Evolutionary conservation across 2,329 filamentous ascomycete species (phyloP).

Genomic region (Aureobasidium uvarum): DNA sequence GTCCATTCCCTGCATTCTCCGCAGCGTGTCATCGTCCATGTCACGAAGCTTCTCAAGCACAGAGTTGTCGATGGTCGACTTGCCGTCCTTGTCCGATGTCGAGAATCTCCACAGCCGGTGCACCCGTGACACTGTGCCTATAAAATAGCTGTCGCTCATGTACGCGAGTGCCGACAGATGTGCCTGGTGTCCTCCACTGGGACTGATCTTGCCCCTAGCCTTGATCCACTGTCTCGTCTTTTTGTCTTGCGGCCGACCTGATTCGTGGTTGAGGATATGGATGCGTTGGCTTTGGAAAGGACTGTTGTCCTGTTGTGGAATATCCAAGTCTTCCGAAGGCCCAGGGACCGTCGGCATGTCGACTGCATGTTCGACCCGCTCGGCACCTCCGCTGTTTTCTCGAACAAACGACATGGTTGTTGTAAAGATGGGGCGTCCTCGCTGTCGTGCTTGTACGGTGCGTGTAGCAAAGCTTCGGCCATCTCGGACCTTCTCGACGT

Average conservation of each 20-base stretch:
- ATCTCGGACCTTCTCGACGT: constrained; percentile 90
- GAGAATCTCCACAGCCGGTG: constrained; percentile 65
- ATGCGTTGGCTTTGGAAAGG: constrained; percentile 61
- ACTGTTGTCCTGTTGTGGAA: constrained; percentile 38
- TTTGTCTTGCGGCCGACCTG: constrained; percentile 61
- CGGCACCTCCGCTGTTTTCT: constrained; percentile 58
- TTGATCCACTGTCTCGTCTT: constrained; percentile 69
- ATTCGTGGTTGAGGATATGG: constrained; percentile 56
- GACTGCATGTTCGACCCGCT: constrained; percentile 63
- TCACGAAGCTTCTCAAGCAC: constrained; percentile 46
- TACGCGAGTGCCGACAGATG: constrained; percentile 89
- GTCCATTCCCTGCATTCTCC: constrained; percentile 45
- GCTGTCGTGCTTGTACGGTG: constrained; percentile 92
- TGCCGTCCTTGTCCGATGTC: constrained; percentile 28
- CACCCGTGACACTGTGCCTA: constrained; percentile 79
- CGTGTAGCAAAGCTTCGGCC: constrained; percentile 86
- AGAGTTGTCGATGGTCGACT: constrained; percentile 41
- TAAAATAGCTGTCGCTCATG: constrained; percentile 75
- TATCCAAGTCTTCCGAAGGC: constrained; percentile 41
- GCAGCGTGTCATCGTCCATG: constrained; percentile 47
- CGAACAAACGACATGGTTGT: constrained; percentile 87
- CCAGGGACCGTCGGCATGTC: constrained; percentile 51
- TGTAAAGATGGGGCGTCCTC: constrained; percentile 88
- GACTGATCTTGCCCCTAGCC: constrained; percentile 70
- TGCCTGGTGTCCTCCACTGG: constrained; percentile 69